phyloP scores from a whole-genome alignment of 257 asterid species.

The Avicennia marina region DNA sequence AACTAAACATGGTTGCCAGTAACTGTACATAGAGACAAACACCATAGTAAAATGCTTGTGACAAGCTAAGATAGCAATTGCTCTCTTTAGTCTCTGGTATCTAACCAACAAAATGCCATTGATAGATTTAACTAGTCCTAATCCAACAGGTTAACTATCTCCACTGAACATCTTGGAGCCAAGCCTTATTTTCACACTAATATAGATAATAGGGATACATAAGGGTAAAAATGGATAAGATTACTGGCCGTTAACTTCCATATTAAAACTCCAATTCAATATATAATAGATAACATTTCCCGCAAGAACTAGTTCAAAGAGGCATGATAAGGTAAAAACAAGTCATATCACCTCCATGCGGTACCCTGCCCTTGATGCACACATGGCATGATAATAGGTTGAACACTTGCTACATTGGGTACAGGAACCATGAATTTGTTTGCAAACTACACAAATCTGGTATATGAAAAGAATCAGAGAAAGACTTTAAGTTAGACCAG shows the following conservation, averaged over 20 bases:
- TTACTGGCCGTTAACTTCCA: background rate
- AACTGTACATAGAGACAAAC: too few relatives aligned
- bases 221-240: slow-evolving; percentile 3
- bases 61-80: too few relatives aligned
- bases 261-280: slow-evolving; percentile 8
- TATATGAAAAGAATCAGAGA: slow-evolving; percentile 6
- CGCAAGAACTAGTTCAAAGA: slow-evolving; percentile 5
- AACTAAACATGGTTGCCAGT: too few relatives aligned
- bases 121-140: slow-evolving; percentile 8
- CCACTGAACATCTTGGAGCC: too few relatives aligned
- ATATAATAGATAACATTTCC: background rate
- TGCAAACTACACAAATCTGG: slow-evolving; percentile 98
- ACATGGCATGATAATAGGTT: slow-evolving; percentile 90
- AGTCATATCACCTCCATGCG: slow-evolving; percentile 86
- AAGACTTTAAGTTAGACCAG: slow-evolving; percentile 6
- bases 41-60: too few relatives aligned
- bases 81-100: too few relatives aligned
- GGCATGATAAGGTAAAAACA: background rate
- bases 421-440: slow-evolving; percentile 98
- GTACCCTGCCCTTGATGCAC: slow-evolving; percentile 96
- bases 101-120: background rate
- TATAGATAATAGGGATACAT: background rate
- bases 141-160: background rate
- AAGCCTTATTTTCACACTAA: too few relatives aligned
- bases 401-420: slow-evolving; percentile 95